phyloP scores from a whole-genome alignment of 345 rosid species.

The Eucalyptus curtisii region DNA sequence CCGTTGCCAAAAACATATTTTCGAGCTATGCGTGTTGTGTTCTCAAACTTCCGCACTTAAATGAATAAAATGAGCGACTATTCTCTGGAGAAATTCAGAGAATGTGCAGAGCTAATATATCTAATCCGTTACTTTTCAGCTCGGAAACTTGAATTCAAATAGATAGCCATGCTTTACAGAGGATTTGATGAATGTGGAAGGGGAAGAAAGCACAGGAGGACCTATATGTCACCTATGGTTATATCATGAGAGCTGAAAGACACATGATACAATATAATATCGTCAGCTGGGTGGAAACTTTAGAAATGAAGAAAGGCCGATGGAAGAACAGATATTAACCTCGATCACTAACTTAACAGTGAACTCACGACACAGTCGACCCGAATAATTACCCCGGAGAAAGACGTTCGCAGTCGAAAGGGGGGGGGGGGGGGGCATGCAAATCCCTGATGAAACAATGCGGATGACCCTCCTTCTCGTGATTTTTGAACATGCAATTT shows the following conservation, averaged over 20 bases:
- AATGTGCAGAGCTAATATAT: background rate
- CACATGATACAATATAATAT: background rate
- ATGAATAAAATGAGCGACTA: background rate
- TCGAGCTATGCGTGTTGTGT: background rate
- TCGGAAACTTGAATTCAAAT: background rate
- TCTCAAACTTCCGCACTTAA: background rate
- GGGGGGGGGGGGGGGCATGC: background rate
- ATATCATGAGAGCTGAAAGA: background rate
- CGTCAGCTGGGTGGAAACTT: background rate
- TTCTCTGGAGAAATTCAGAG: background rate
- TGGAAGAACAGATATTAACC: background rate
- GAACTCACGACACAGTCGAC: background rate
- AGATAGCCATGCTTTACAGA: background rate
- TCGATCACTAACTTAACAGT: background rate
- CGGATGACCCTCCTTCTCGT: background rate
- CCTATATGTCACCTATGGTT: background rate
- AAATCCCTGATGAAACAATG: background rate
- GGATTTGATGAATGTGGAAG: background rate
- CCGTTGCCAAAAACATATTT: constrained; percentile 12
- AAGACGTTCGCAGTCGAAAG: background rate
- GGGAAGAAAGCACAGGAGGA: background rate
- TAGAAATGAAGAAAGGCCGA: background rate
- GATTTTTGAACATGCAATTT: background rate
- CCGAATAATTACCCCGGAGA: background rate
- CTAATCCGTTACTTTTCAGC: background rate